Conservation (phyloP, 371 early-diverging fungal genomes). For the Actinomucor elegans region DNA sequence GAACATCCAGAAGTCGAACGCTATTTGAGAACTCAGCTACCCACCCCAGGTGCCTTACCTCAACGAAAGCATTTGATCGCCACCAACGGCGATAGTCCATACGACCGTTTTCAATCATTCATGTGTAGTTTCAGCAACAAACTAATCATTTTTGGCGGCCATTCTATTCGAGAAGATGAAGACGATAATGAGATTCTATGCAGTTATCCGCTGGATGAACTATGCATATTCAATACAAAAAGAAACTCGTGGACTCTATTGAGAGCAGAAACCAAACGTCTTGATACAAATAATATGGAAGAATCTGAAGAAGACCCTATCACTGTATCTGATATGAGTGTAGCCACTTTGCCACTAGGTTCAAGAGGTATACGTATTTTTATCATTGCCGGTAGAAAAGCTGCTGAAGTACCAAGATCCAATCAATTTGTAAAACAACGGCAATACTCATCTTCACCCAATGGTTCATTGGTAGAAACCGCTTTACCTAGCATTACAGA, state of each 20-base stretch:
- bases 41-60: background rate
- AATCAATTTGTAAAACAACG: background rate
- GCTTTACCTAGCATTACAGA: too few relatives aligned
- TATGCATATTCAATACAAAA: conserved; percentile 18
- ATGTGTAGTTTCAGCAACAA: conserved; percentile 23
- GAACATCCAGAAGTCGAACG: conserved; percentile 35
- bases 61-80: conserved; percentile 14
- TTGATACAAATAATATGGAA: background rate
- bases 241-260: conserved; percentile 12
- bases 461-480: too few relatives aligned
- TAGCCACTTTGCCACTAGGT: background rate
- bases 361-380: conserved; percentile 5
- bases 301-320: conserved; percentile 8
- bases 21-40: conserved; percentile 7
- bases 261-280: background rate
- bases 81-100: conserved; percentile 27
- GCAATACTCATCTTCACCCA: background rate
- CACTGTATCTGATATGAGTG: conserved; percentile 23
- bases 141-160: conserved; percentile 33
- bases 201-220: conserved; percentile 22
- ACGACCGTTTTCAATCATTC: conserved; percentile 30
- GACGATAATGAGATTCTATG: conserved; percentile 26
- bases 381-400: conserved; percentile 18
- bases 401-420: conserved; percentile 8
- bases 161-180: conserved; percentile 31